These are phyloP conservation scores for Vitis cinerea DNA, from an alignment of 164 flowering plant genomes.

Conservation along the genomic window DNA sequence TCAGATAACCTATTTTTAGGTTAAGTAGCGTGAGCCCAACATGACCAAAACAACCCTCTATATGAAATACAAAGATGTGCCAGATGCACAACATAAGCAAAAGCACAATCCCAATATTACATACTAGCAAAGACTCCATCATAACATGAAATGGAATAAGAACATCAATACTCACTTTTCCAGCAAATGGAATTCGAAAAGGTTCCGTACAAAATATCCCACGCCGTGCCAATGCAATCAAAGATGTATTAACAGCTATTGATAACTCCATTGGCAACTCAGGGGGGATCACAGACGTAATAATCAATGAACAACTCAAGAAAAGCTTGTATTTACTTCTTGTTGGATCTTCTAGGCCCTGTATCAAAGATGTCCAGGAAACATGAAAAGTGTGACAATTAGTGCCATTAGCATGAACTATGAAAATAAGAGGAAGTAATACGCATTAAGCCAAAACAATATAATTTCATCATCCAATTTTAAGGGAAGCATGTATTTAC, in stretches of 20 bases:
- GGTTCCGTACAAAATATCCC: slow-evolving; percentile 99
- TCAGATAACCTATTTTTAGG: too few species aligned
- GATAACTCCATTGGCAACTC: slow-evolving; percentile 99
- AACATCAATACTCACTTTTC: slow-evolving; percentile 60
- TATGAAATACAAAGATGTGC: not conserved
- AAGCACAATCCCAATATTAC: not conserved
- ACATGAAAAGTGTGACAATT: not conserved
- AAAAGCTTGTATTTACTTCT: slow-evolving; percentile 96
- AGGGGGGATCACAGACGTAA: slow-evolving; percentile 98
- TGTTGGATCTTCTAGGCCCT: slow-evolving; percentile 98
- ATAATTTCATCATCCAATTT: not conserved
- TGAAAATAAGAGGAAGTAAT: not conserved
- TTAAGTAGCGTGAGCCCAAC: too few species aligned
- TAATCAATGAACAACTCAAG: slow-evolving; percentile 90
- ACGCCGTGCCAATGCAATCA: slow-evolving; percentile 89
- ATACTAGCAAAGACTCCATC: not conserved
- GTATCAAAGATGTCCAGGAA: slow-evolving; percentile 13
- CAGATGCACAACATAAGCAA: not conserved
- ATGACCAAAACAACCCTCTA: not conserved
- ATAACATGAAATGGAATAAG: not conserved
- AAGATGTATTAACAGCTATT: slow-evolving; percentile 97
- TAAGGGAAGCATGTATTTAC: slow-evolving; percentile 30
- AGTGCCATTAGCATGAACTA: not conserved
- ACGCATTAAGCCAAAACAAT: not conserved
- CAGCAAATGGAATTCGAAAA: slow-evolving; percentile 98